Evolutionary conservation across 805 yeast species (phyloP).

Genomic region (Ogataea angusta): DNA sequence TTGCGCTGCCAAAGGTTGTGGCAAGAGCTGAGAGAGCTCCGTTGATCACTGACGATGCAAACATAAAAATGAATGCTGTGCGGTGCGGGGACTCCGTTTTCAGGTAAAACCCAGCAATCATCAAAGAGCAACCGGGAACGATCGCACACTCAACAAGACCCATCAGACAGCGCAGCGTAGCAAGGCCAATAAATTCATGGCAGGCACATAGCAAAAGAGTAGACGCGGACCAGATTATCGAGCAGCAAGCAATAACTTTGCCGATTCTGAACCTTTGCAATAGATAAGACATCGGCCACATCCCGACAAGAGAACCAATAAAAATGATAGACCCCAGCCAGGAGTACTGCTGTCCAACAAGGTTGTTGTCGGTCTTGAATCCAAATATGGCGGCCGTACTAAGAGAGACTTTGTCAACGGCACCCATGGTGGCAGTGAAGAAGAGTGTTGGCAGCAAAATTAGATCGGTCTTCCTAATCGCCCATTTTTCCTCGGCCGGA

Average conservation of each 20-base stretch:
- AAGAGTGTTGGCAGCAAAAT: conserved; percentile 22
- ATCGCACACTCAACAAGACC: conserved; percentile 51
- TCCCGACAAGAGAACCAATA: conserved; percentile 46
- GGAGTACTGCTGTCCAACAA: conserved; percentile 42
- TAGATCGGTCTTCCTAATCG: conserved; percentile 17
- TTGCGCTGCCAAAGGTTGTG: conserved; percentile 18
- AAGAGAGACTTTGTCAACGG: conserved; percentile 21
- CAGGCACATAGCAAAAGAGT: conserved; percentile 44
- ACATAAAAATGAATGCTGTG: conserved; percentile 42
- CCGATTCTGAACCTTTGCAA: conserved; percentile 42
- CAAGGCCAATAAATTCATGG: conserved; percentile 40
- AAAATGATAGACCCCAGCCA: conserved; percentile 53
- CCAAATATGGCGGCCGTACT: conserved; percentile 41
- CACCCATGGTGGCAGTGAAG: conserved; percentile 21
- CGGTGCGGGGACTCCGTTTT: conserved; percentile 43
- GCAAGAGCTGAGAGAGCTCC: conserved; percentile 31
- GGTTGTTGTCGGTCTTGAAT: conserved; percentile 41
- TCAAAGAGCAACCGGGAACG: conserved; percentile 50
- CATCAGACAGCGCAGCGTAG: conserved; percentile 42
- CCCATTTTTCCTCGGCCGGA: conserved; percentile 12
- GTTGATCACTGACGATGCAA: conserved; percentile 36
- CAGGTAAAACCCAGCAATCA: conserved; percentile 53
- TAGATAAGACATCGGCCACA: conserved; percentile 38
- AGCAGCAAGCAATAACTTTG: conserved; percentile 34
- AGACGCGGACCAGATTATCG: conserved; percentile 41